Evolutionary conservation across 306 rosid species (phyloP).

Genomic region (Nissolia schottii): DNA sequence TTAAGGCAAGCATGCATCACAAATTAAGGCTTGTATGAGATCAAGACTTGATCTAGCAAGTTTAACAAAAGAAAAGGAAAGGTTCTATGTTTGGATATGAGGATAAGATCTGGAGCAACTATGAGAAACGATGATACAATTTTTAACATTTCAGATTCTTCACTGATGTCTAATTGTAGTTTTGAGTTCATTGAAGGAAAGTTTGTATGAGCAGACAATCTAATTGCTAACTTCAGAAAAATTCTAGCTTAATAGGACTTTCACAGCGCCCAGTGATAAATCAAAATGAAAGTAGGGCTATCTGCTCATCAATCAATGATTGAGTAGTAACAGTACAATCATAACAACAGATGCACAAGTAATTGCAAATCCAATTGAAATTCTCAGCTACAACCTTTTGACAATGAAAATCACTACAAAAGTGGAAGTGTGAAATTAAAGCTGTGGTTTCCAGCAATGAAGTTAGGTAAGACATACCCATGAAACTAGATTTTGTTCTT

Average conservation of each 20-base stretch:
- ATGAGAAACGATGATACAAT: background rate
- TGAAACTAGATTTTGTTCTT: slow-evolving; percentile 77
- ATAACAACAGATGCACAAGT: background rate
- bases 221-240: slow-evolving; percentile 3
- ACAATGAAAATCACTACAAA: background rate
- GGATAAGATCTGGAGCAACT: background rate
- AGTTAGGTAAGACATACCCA: slow-evolving; percentile 58
- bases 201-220: background rate
- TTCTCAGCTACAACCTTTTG: background rate
- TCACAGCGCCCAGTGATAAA: background rate
- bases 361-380: background rate
- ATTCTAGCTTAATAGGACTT: background rate
- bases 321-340: background rate
- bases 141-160: background rate
- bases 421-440: background rate
- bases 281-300: background rate
- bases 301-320: background rate
- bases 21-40: background rate
- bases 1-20: background rate
- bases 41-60: background rate
- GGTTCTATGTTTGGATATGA: background rate
- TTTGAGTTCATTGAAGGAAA: background rate
- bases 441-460: background rate
- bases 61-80: background rate
- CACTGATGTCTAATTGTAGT: background rate